Conservation (phyloP, 2,329 filamentous ascomycete genomes). For the Neurospora sp. region DNA sequence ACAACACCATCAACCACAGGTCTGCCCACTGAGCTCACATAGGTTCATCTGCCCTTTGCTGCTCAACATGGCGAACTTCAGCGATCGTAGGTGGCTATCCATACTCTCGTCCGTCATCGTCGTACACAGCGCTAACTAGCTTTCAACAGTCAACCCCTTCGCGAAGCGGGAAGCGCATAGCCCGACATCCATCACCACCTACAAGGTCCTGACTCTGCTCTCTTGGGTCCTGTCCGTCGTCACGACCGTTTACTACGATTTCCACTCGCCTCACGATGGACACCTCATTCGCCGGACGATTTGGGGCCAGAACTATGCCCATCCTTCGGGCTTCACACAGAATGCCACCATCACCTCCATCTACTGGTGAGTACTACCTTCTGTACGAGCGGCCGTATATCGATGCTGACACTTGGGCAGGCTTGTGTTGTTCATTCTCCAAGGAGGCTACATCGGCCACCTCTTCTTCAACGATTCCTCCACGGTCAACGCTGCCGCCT, state of each 20-base stretch:
- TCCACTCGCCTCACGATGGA: constrained; percentile 54
- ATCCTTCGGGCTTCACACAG: constrained; percentile 64
- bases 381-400: neutral
- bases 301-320: constrained; percentile 61
- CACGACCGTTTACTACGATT: constrained; percentile 64
- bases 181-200: constrained; percentile 51
- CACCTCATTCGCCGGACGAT: constrained; percentile 51
- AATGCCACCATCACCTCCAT: constrained; percentile 55
- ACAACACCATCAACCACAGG: neutral
- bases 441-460: constrained; percentile 64
- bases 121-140: neutral
- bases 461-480: constrained; percentile 60
- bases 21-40: neutral
- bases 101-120: neutral
- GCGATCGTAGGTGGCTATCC: neutral
- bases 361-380: constrained; percentile 54
- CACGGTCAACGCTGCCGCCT: constrained; percentile 58
- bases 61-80: neutral
- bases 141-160: constrained; percentile 63
- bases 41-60: neutral
- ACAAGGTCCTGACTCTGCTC: constrained; percentile 65
- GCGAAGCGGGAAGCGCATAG: constrained; percentile 57
- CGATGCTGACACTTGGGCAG: constrained; percentile 27
- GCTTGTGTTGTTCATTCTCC: constrained; percentile 63
- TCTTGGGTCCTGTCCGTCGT: constrained; percentile 67